Evolutionary conservation across 2,329 filamentous ascomycete species (phyloP).

Genomic region (Furcasterigmium furcatum): DNA sequence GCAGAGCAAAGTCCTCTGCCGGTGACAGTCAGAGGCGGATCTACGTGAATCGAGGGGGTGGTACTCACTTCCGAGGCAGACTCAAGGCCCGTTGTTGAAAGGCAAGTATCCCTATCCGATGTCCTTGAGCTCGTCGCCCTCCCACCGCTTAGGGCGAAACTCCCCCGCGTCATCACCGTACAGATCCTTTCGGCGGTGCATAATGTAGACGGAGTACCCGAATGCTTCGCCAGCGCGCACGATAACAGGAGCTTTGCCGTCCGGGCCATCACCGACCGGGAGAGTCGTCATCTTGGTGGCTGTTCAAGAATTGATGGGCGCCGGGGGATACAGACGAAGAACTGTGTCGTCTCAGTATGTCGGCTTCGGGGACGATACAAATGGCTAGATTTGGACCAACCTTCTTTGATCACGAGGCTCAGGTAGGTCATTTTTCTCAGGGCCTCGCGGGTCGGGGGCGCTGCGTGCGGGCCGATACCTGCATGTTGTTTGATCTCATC

Average conservation of each 20-base stretch:
- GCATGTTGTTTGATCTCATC: neutral
- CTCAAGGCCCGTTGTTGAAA: conserved; percentile 31
- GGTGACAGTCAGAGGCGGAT: neutral
- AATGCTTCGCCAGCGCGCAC: conserved; percentile 19
- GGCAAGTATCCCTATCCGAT: conserved; percentile 28
- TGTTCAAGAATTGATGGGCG: conserved; percentile 5
- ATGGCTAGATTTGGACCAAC: too few relatives aligned
- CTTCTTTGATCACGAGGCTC: conserved; percentile 13
- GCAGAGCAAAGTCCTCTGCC: neutral
- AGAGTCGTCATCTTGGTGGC: conserved; percentile 4
- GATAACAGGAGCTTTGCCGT: conserved; percentile 4
- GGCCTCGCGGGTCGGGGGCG: neutral
- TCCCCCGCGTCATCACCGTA: conserved; percentile 29
- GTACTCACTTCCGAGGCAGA: conserved; percentile 30
- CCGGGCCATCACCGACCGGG: conserved; percentile 5
- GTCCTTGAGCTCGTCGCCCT: conserved; percentile 19
- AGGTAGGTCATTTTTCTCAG: conserved; percentile 15
- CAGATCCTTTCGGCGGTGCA: conserved; percentile 28
- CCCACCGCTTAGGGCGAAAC: conserved; percentile 35
- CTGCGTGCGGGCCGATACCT: neutral
- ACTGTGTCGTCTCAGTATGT: neutral
- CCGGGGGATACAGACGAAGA: conserved; percentile 16
- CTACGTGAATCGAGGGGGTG: neutral
- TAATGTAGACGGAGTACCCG: conserved; percentile 21
- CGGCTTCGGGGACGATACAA: too few relatives aligned